Evolutionary conservation across 2,329 filamentous ascomycete species (phyloP), one percentile per base, ranked within the genome.

Genomic region (Fusarium annulatum): DNA sequence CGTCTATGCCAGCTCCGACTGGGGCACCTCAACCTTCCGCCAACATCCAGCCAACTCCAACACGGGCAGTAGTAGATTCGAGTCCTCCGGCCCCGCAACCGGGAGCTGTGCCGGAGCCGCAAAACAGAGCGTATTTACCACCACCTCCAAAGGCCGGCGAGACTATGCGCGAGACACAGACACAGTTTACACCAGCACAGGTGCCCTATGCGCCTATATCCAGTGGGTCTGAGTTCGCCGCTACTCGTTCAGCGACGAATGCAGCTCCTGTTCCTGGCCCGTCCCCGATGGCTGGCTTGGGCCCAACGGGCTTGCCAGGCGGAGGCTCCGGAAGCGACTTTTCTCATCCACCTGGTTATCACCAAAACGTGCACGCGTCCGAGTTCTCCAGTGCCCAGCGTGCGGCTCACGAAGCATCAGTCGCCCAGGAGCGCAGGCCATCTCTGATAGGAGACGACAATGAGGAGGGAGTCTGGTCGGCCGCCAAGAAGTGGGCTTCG

Each of bases 401-500:
- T 53, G 82, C 81, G 18, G 83, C 84, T 41, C 80, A 85, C 64
- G 76, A 84, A 55, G 78, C 78, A 23, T 77, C 79, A 55, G 80
- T 80, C 67, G 74, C 72, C 56, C 72, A 80, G 46, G 64, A 76
- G 45, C 72, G 67, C 41, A 65, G 68, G 26, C 64, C 73, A 48
- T 72, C 76, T 42, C 38, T 76, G 34, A 74, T 67, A 46, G 73
- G 72, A 19, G 79, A 79, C 30, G 78, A 79, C 28, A 79, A 79
- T 33, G 85, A 85, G 23, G 83, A 84, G 7, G 84, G 86, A n/a
- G 81, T 90, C 10, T 90, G 88, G 88, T 84, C 84, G 62, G 81
- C 86, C 52, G 88, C 88, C 16, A 89, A 88, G 83, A 90, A 88
- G 79, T 86, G 88, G 84, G 88, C 87, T 51, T 82, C 85, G 67